Evolutionary conservation across 345 rosid genomes (phyloP).

Genomic region (Salix udensis): DNA sequence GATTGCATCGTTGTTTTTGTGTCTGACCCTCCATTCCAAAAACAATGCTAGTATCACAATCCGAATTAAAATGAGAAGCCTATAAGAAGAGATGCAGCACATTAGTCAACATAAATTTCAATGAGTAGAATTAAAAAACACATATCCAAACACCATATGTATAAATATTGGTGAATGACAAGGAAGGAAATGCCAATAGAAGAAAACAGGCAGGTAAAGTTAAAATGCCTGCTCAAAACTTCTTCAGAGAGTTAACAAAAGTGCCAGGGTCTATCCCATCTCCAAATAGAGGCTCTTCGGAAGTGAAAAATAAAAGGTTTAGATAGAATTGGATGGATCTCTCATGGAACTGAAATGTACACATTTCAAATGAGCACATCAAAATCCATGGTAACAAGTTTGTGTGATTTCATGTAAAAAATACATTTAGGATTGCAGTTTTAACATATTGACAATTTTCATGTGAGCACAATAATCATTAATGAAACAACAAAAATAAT

Average conservation of each 20-base stretch:
- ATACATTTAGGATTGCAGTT: not conserved
- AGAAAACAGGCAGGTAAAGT: not conserved
- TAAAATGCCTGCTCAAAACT: not conserved
- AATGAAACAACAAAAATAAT: not conserved
- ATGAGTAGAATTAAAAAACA: not conserved
- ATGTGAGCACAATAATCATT: not conserved
- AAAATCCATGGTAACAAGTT: not conserved
- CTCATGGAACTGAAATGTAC: not conserved
- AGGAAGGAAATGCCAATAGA: not conserved
- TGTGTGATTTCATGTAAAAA: not conserved
- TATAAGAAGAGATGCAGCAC: conserved; percentile 23
- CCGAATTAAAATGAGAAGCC: conserved; percentile 81
- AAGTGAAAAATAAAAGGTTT: not conserved
- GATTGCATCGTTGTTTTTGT: conserved; percentile 67
- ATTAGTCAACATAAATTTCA: conserved; percentile 4
- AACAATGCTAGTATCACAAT: conserved; percentile 69
- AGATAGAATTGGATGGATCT: not conserved
- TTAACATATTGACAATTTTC: not conserved
- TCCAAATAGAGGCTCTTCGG: too few relatives aligned
- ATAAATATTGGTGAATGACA: not conserved
- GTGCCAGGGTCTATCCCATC: not conserved
- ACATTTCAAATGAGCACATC: not conserved
- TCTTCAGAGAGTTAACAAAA: not conserved
- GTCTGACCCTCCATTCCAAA: conserved; percentile 65
- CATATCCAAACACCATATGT: not conserved